Percentiles rank a stretch among this genome's conserved stretches.
Conservation (phyloP, 805 yeast genomes). For the Lachancea mirantina region DNA sequence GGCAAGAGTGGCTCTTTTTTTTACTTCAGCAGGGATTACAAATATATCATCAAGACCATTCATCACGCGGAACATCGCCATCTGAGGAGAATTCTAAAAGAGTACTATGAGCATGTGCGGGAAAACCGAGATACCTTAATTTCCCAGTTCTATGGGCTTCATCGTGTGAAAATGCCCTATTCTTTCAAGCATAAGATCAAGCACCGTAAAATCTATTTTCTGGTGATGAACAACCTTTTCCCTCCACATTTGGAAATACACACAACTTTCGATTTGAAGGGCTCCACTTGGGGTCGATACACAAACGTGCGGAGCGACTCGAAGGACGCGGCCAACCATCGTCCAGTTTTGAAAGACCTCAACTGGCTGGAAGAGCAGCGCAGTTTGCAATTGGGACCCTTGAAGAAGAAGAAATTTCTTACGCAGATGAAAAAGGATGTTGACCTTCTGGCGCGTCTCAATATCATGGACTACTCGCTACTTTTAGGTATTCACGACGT, state of each 20-base stretch:
- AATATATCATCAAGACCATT: conserved; percentile 92
- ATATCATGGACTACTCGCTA: conserved; percentile 94
- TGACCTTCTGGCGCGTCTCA: conserved; percentile 57
- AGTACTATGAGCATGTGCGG: conserved; percentile 75
- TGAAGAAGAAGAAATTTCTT: conserved; percentile 50
- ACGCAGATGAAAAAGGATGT: conserved; percentile 74
- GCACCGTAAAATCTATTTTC: conserved; percentile 75
- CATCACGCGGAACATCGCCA: conserved; percentile 90
- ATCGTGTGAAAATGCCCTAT: conserved; percentile 84
- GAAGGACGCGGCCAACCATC: conserved; percentile 17
- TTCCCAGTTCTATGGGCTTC: conserved; percentile 95
- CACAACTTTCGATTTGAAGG: conserved; percentile 82
- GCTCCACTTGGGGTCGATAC: conserved; percentile 77
- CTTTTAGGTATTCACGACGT: conserved; percentile 83
- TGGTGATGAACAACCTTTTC: conserved; percentile 94
- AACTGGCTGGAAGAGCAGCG: conserved; percentile 74
- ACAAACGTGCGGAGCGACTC: conserved; percentile 35
- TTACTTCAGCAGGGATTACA: conserved; percentile 87
- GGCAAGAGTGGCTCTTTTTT: conserved; percentile 97
- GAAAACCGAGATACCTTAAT: conserved; percentile 80
- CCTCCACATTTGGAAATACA: conserved; percentile 90
- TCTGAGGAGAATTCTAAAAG: conserved; percentile 61
- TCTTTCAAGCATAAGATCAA: conserved; percentile 31
- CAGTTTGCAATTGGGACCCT: conserved; percentile 68
- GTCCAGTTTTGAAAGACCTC: conserved; percentile 68